Base-by-base conservation (phyloP, 225 moss, liverwort and hornwort species). In the Lunularia cruciata region DNA sequence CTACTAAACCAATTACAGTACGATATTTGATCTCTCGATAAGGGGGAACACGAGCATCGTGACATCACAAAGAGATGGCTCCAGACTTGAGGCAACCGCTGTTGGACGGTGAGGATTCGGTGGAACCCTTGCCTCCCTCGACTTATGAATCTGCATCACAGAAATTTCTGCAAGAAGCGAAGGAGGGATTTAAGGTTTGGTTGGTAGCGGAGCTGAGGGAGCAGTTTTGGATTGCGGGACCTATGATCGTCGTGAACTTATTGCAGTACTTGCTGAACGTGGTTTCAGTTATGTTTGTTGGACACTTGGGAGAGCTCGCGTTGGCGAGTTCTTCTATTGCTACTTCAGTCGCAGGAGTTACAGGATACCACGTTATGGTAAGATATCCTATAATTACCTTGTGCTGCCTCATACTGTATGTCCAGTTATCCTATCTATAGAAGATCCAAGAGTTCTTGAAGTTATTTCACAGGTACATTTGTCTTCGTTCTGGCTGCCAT, bases 281-380 rank as follows among this genome's bases (percentile, higher is more conserved):
- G 2, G 66, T 83, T 0, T 92, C 87, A 11, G 71, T 83, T 8
- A 86, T 92, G 89, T 86, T 87, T 58, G 87, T 92, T 28, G 89
- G 92, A 15, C 87, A 85, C 61, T 23, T 86, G 9, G 92, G 87
- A 26, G 75, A 89, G 63, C 70, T 89, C 10, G 77, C 78, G 13
- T 73, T 92, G 18, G 87, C 89, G 9, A 83, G 83, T 16, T 86
- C 89, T n/a, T 74, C 87, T 34, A 81, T 92, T 16, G 86, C 86
- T 8, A 78, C 68, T 15, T 89, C 87, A 0, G 76, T 76, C 27
- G 76, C 74, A 8, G 73, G 70, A 4, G 86, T 89, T 7, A 86
- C 89, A 4, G 92, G 89, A 40, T 77, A 36, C 60, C 69, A 57
- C 65, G 25, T 81, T 18, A 53, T 74, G 74, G 81, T 81, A 70